Evolutionary conservation across 1,284 basidiomycete species (phyloP).

Genomic region (Tilletiopsis washingtonensis): DNA sequence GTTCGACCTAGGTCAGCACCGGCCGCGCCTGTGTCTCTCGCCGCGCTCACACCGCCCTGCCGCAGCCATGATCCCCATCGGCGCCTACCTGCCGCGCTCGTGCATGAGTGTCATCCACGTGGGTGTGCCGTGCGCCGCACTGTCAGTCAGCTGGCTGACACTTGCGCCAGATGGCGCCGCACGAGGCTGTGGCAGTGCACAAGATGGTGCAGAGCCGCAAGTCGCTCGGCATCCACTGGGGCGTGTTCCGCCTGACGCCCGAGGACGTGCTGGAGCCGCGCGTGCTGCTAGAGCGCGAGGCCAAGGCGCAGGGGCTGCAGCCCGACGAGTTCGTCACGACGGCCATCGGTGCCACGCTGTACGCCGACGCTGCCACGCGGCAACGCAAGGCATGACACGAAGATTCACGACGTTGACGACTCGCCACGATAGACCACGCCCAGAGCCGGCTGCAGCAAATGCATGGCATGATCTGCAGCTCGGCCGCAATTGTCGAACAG

Average conservation of each 20-base stretch:
- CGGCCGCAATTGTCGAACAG: too few relatives aligned
- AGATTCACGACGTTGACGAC: too few relatives aligned
- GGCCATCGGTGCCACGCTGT: constrained; percentile 29
- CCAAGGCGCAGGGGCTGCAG: constrained; percentile 11
- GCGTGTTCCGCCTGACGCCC: constrained; percentile 24
- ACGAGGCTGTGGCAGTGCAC: constrained; percentile 27
- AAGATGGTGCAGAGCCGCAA: constrained; percentile 16
- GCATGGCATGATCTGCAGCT: too few relatives aligned
- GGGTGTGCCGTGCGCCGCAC: constrained; percentile 1
- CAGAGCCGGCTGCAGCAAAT: too few relatives aligned
- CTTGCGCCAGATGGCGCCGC: constrained; percentile 13
- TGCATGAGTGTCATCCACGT: constrained; percentile 27
- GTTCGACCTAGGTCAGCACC: constrained; percentile 31
- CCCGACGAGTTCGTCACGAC: constrained; percentile 15
- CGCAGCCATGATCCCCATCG: constrained; percentile 31
- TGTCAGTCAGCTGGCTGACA: not conserved
- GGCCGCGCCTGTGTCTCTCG: too few relatives aligned
- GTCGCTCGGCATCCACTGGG: constrained; percentile 33
- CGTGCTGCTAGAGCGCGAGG: constrained; percentile 18
- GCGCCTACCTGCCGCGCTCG: constrained; percentile 34
- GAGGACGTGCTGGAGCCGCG: constrained; percentile 35
- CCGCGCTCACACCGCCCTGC: too few relatives aligned
- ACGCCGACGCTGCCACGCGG: too few relatives aligned
- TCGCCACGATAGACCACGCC: too few relatives aligned
- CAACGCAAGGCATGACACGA: too few relatives aligned